Conservation (phyloP, 192 early-diverging fungal species). For the Linnemannia zychae region DNA sequence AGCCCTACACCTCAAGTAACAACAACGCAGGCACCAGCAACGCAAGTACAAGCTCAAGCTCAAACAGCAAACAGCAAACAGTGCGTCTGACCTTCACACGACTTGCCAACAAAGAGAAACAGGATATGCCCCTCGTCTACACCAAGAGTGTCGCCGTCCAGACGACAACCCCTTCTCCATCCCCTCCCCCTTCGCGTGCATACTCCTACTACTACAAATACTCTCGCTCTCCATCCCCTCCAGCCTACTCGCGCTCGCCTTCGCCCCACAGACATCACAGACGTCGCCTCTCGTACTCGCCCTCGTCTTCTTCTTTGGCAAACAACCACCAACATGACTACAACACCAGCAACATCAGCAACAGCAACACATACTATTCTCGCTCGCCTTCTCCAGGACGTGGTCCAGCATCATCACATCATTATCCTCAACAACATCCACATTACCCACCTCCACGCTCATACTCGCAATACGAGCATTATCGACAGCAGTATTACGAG, state of each 20-base stretch:
- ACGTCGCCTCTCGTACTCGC: background rate
- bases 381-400: background rate
- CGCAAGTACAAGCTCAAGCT: background rate
- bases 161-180: background rate
- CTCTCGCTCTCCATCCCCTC: background rate
- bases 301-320: background rate
- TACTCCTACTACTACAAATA: background rate
- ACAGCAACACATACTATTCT: background rate
- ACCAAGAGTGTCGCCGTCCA: background rate
- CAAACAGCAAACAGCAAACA: background rate
- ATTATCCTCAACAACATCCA: background rate
- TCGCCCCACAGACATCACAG: too few species aligned
- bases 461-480: background rate
- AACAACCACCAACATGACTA: background rate
- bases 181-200: background rate
- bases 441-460: background rate
- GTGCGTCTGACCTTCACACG: background rate
- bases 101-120: background rate
- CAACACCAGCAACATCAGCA: too few species aligned
- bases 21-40: background rate
- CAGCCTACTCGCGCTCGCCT: constrained; percentile 1
- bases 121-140: background rate
- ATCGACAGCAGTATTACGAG: background rate
- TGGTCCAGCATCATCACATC: background rate
- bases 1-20: background rate